Percentiles rank a stretch among this genome's conserved stretches.
Evolutionary conservation across 805 yeast species (phyloP).

Genomic region (Alloascoidea hylecoeti): DNA sequence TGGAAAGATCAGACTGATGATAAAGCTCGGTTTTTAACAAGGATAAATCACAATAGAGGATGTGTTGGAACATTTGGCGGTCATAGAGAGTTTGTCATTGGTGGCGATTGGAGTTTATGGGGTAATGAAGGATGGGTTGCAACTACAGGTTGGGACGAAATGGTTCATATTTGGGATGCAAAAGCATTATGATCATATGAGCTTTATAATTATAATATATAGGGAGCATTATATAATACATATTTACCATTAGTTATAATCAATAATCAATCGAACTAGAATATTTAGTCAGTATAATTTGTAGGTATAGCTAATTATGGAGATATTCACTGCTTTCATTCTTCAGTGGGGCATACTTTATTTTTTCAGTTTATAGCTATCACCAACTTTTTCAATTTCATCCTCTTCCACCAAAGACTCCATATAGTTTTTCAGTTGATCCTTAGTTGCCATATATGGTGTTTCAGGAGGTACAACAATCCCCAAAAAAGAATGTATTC

Average conservation of each 20-base stretch:
- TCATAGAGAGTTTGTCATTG: slow-evolving; percentile 85
- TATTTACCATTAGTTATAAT: too few relatives aligned
- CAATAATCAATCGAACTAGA: too few relatives aligned
- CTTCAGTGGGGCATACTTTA: slow-evolving; percentile 2
- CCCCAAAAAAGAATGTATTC: slow-evolving; percentile 37
- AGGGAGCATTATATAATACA: background rate
- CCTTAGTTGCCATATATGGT: slow-evolving; percentile 22
- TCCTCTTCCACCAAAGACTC: slow-evolving; percentile 28
- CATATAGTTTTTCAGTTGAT: slow-evolving; percentile 28
- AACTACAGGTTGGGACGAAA: slow-evolving; percentile 94
- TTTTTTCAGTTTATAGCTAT: slow-evolving; percentile 19
- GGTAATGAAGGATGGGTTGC: slow-evolving; percentile 95
- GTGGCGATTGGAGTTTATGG: slow-evolving; percentile 94
- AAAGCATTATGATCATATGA: slow-evolving; percentile 13
- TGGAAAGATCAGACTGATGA: slow-evolving; percentile 68
- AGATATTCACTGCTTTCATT: background rate
- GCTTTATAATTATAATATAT: slow-evolving; percentile 14
- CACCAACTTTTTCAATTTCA: slow-evolving; percentile 20
- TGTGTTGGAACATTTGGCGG: slow-evolving; percentile 41
- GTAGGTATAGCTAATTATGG: too few relatives aligned
- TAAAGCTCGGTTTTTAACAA: slow-evolving; percentile 33
- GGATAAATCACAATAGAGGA: slow-evolving; percentile 32
- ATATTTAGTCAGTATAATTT: too few relatives aligned
- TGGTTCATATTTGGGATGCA: slow-evolving; percentile 81
- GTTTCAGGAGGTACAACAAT: slow-evolving; percentile 42